Evolutionary conservation across 163 green algal species (phyloP), one percentile per base, ranked within the genome.

Genomic region (Scenedesmus sp.): DNA sequence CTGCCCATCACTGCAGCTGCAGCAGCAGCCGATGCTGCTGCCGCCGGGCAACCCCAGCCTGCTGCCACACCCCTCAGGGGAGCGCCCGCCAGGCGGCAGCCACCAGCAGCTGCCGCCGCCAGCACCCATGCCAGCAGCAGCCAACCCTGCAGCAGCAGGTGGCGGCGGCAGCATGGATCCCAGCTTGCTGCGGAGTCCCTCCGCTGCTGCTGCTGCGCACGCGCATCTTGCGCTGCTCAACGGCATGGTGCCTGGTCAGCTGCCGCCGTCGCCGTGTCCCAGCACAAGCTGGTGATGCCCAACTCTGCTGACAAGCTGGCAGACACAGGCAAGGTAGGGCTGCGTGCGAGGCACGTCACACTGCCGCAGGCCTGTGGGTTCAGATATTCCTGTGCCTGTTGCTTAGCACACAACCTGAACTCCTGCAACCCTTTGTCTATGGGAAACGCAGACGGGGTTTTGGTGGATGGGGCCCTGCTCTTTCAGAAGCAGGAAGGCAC

Each of bases 261-360:
- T 61, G 13, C 59, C 88, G 26, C 51, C 78, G 16, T 82, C 76
- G 68, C 68, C 88, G 33, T 65, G 30, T 51, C 81, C 22, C 89
- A 86, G 82, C 89, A 81, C 1, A 68, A 83, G 82, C 26, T 89
- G 49, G 35, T 56, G 30, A 80, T 90, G 51, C 53, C 89, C 1
- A 90, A 68, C 53, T 72, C 72, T 18, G 83, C 89, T 40, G 89
- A 89, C 51, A 87, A 86, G 83, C 89, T 92, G 44, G 89, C 89
- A 73, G 89, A 92, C 59, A 92, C 89, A 9, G 89, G 89, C 40
- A 92, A 92, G 89, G 88, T 92, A 37, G 7, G 86, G 26, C n/a
- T n/a, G n/a, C n/a, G n/a, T n/a, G n/a, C n/a, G n/a, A n/a, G n/a
- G n/a, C n/a, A n/a, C n/a, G n/a, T n/a, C n/a, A n/a, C n/a, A n/a